Base-by-base conservation (phyloP, 805 yeast genomes). In the Hanseniaspora lindneri region DNA sequence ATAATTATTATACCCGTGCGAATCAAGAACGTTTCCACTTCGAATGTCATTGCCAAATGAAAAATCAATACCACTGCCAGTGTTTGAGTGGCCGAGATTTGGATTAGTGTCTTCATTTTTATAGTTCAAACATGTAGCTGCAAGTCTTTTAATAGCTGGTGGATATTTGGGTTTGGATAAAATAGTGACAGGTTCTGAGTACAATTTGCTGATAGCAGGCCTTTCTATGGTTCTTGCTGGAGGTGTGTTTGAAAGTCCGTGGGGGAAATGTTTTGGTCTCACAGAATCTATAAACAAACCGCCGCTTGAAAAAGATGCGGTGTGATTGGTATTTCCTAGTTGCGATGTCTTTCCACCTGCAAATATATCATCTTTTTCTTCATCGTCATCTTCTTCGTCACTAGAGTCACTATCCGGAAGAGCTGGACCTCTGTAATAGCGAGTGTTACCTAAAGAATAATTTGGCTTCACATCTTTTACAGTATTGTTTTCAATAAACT, bases 81-180 rank as follows among this genome's bases (percentile, higher is more conserved):
- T 25, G 40, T 17, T 46, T 27, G 30, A 27, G 9, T 9, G 30
- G 13, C 11, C 9, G 30, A 9, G 9, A 9, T 4, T 27, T 16
- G 33, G 14, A 13, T 13, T 2, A 61, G 66, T 21, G 51, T 77
- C 81, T 53, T 79, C 77, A 48, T 83, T 76, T 7, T 85, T 84
- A 60, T 77, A 76, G 60, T 88, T 87, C 49, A 89, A 72, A 0
- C 85, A 78, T 0, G 97, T 87, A 2, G 96, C 79, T 2, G 97
- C 96, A 46, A 89, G 66, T 39, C 77, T 69, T 32, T 85, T 86
- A 54, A 88, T 87, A 10, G 85, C 82, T 39, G 74, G 73, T 53
- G 61, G 59, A 19, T 52, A 46, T 24, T 8, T 37, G n/a, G 24
- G 14, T 16, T 24, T 37, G 5, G 29, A 10, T 8, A 11, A 5